phyloP scores from a whole-genome alignment of 495 filamentous ascomycete genomes.

The Emericellopsis terricola region DNA sequence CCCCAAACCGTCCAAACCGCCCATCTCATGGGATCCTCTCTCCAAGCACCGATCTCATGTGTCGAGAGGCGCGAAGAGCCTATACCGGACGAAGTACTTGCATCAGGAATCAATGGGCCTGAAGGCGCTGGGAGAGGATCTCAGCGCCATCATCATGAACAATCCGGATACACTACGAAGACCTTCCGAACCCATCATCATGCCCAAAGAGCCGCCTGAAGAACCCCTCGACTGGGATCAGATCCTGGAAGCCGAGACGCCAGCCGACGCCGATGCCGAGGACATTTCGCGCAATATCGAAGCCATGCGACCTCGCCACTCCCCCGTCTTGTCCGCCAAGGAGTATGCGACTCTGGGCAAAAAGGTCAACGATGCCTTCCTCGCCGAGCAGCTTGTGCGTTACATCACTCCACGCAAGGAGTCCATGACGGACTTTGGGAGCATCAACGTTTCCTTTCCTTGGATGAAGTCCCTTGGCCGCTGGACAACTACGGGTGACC shows the following conservation, averaged over 20 bases:
- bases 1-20: too few relatives aligned
- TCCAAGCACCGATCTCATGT: too few relatives aligned
- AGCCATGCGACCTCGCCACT: constrained; percentile 16
- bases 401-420: too few relatives aligned
- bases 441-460: too few relatives aligned
- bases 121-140: neutral
- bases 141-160: constrained; percentile 1
- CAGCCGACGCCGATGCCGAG: constrained; percentile 2
- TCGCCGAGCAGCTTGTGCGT: constrained; percentile 16
- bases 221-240: neutral
- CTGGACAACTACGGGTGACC: too few relatives aligned
- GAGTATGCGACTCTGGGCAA: constrained; percentile 21
- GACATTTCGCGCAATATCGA: constrained; percentile 24
- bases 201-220: neutral
- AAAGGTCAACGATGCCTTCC: constrained; percentile 22
- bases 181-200: neutral
- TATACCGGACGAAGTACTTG: too few relatives aligned
- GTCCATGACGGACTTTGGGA: too few relatives aligned
- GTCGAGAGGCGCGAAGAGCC: too few relatives aligned
- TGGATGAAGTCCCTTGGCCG: too few relatives aligned
- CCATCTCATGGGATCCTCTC: too few relatives aligned
- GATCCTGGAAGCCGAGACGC: neutral
- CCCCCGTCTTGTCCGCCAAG: constrained; percentile 10
- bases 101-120: too few relatives aligned
- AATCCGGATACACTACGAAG: neutral